Base-by-base conservation (phyloP, 164 flowering plant species). In the Vitis vinifera region DNA sequence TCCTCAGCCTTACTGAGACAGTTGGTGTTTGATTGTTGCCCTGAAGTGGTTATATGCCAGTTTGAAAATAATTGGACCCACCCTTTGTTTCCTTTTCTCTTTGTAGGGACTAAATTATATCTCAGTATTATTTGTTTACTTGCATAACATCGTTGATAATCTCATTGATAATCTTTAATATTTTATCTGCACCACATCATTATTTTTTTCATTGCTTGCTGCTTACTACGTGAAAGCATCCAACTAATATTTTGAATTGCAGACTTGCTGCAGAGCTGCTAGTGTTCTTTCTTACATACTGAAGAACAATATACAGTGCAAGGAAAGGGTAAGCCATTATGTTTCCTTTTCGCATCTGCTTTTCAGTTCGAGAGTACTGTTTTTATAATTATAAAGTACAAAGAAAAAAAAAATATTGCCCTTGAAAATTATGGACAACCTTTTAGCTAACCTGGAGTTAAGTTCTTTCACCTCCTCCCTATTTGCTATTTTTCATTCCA, bases 191-290 rank as follows among this genome's bases (percentile, higher is more conserved):
- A 17, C 9, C 14, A 60, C 14, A 12, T 49, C 49, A 55, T 67
- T 30, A 17, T 62, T 10, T 13, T 62, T 13, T 62, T 66, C 23
- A 31, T 16, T 59, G 48, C 59, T 69, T 71, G 55, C 51, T 62
- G 23, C 51, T 53, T 30, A 5, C 47, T 23, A 7, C 27, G 27
- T 23, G 16, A 23, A 31, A 30, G 17, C 10, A 29, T 62, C n/a
- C 16, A 14, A 75, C 77, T 78, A 55, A 66, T 59, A 57, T 64
- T 73, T 75, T 75, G 30, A 73, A 66, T 9, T 78, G 82, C 92
- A 95, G 99, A 86, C 86, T 69, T 90, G 94, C 81, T 82, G 91
- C 84, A 81, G 97, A 72, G 97, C 99, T 80, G 93, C 98, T 60
- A 90, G 97, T 77, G 92, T 96, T 77, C 97, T 96, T 63, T 82